Percentiles rank a stretch among this genome's conserved stretches.
phyloP scores from a whole-genome alignment of 108 stramenopile species.

The Mediolabrus comicus region DNA sequence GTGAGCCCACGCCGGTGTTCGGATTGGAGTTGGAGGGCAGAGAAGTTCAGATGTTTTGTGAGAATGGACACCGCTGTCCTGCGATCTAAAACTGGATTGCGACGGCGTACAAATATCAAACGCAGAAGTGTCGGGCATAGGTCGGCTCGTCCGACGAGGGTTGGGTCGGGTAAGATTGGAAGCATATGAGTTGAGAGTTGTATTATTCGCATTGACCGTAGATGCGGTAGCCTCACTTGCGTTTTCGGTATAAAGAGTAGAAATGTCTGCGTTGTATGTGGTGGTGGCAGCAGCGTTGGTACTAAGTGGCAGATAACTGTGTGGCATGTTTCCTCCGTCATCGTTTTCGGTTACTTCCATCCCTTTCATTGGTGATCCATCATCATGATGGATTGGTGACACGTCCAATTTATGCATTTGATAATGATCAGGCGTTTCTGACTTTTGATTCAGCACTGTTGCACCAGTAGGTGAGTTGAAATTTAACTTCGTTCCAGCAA shows the following conservation, averaged over 20 bases:
- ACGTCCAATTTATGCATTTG: conserved; percentile 31
- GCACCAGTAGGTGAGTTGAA: conserved; percentile 47
- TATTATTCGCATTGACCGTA: conserved; percentile 26
- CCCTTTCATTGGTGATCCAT: conserved; percentile 8
- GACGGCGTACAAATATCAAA: conserved; percentile 57
- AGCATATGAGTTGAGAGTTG: conserved; percentile 8
- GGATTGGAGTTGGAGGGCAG: conserved; percentile 77
- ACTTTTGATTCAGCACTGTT: neutral
- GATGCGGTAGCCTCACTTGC: conserved; percentile 17
- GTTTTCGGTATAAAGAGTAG: conserved; percentile 19
- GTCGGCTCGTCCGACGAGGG: conserved; percentile 47
- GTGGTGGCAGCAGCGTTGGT: neutral
- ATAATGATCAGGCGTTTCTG: conserved; percentile 12
- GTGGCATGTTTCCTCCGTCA: conserved; percentile 2
- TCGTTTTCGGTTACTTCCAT: conserved; percentile 10
- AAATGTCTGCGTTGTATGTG: conserved; percentile 1
- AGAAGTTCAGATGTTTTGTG: conserved; percentile 39
- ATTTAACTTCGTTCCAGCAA: conserved; percentile 63
- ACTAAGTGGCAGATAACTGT: neutral
- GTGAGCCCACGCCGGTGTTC: conserved; percentile 79
- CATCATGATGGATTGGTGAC: conserved; percentile 33
- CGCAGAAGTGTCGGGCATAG: conserved; percentile 83
- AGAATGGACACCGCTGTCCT: conserved; percentile 46
- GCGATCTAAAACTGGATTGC: conserved; percentile 32
- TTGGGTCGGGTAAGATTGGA: conserved; percentile 30